These are phyloP conservation scores for Rhodotorula sp. DNA, from an alignment of 1,284 basidiomycete genomes.

Conservation along the genomic window DNA sequence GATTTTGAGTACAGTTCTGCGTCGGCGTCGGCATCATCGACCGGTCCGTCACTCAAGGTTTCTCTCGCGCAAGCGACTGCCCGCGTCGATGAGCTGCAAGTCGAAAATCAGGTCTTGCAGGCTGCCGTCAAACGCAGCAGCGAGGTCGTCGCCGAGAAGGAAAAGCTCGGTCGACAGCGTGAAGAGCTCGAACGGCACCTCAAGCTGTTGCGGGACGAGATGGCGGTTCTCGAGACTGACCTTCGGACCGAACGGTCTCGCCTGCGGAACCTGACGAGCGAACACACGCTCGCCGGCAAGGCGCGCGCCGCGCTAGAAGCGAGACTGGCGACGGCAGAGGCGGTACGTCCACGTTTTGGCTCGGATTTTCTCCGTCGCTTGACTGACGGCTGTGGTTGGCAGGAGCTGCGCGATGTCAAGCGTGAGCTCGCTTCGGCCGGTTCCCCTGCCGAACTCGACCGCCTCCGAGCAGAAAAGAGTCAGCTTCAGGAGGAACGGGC, in stretches of 20 bases:
- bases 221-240: conserved; percentile 65
- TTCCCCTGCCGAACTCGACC: conserved; percentile 5
- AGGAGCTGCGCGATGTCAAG: conserved; percentile 34
- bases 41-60: conserved; percentile 25
- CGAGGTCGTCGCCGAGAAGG: conserved; percentile 27
- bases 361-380: background rate
- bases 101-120: conserved; percentile 22
- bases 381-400: background rate
- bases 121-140: conserved; percentile 1
- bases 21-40: background rate
- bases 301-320: conserved; percentile 22
- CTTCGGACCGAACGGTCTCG: conserved; percentile 65
- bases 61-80: conserved; percentile 22
- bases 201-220: conserved; percentile 61
- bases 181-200: conserved; percentile 63
- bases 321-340: conserved; percentile 13
- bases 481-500: conserved; percentile 25
- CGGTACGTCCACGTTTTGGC: conserved; percentile 7
- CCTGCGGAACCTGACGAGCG: conserved; percentile 60
- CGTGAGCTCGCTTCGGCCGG: conserved; percentile 9
- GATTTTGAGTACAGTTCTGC: background rate
- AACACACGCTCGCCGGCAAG: conserved; percentile 53
- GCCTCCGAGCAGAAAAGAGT: conserved; percentile 15
- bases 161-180: conserved; percentile 17
- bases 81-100: conserved; percentile 20